phyloP scores from a whole-genome alignment of 192 early-diverging fungal species.

The Linnemannia hyalina region DNA sequence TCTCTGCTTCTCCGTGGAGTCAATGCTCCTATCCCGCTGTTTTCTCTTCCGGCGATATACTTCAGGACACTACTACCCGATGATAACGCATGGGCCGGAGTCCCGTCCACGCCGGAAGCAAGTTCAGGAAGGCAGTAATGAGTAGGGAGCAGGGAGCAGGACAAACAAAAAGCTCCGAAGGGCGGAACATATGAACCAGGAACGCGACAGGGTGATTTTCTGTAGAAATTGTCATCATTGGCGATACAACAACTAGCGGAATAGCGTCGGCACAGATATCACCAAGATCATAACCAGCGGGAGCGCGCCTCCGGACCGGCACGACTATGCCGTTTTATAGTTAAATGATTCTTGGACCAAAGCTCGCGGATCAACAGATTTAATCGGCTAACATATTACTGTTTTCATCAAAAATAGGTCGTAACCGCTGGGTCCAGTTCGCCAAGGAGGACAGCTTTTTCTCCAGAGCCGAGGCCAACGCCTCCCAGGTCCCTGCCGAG shows the following conservation, averaged over 20 bases:
- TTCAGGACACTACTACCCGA: not conserved
- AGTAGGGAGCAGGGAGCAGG: no score
- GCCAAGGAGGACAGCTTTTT: slow-evolving; percentile 59
- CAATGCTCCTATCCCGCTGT: not conserved
- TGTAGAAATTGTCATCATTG: not conserved
- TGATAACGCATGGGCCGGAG: not conserved
- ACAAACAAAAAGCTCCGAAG: not conserved
- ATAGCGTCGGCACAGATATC: not conserved
- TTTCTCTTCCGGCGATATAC: not conserved
- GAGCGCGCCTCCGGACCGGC: not conserved
- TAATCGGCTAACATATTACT: not conserved
- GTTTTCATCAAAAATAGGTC: slow-evolving; percentile 55
- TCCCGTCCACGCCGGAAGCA: not conserved
- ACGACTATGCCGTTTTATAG: not conserved
- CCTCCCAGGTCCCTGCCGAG: slow-evolving; percentile 77
- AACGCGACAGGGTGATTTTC: not conserved
- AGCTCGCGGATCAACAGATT: not conserved
- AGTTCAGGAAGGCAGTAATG: not conserved
- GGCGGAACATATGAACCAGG: not conserved
- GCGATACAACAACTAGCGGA: not conserved
- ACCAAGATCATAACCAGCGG: not conserved
- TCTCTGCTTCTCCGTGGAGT: not conserved
- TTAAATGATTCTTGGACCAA: not conserved
- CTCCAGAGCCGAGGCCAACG: slow-evolving; percentile 64
- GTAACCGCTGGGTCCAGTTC: slow-evolving; percentile 84